Evolutionary conservation across 2,329 filamentous ascomycete genomes (phyloP).

Genomic region (Colletotrichum echinochloae): DNA sequence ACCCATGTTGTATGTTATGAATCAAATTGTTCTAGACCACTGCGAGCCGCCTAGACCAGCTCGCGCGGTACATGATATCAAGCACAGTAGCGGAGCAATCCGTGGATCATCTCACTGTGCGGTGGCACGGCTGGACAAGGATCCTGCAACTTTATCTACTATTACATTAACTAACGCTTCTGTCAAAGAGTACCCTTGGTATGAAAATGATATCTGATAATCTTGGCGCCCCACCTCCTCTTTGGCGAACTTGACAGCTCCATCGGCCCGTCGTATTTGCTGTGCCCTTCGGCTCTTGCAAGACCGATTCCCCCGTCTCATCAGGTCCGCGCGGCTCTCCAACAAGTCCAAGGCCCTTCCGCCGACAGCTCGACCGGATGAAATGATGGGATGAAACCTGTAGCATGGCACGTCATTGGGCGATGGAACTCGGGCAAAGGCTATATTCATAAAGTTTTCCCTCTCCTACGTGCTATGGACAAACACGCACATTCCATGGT

Average conservation of each 20-base stretch:
- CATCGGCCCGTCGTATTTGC: not conserved
- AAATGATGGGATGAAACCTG: not conserved
- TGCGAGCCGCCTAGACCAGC: no score
- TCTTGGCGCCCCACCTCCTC: no score
- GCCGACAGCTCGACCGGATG: not conserved
- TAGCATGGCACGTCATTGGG: not conserved
- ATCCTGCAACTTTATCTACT: conserved; percentile 8
- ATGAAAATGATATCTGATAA: no score
- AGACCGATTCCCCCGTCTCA: not conserved
- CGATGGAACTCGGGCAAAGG: not conserved
- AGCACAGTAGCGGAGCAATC: not conserved
- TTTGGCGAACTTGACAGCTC: no score
- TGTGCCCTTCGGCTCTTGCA: not conserved
- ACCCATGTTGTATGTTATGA: no score
- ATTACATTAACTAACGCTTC: no score
- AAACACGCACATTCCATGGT: not conserved
- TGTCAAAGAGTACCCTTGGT: no score
- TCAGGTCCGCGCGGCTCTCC: not conserved
- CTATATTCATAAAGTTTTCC: not conserved
- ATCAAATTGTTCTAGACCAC: no score
- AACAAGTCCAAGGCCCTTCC: not conserved
- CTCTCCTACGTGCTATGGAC: not conserved
- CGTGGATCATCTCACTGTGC: not conserved
- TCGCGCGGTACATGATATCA: no score
- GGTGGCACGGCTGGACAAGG: not conserved